A percentile compares a stretch with the other conserved stretches of the same genome.
phyloP scores from a whole-genome alignment of 2,329 filamentous ascomycete species.

The Metarhizium album region DNA sequence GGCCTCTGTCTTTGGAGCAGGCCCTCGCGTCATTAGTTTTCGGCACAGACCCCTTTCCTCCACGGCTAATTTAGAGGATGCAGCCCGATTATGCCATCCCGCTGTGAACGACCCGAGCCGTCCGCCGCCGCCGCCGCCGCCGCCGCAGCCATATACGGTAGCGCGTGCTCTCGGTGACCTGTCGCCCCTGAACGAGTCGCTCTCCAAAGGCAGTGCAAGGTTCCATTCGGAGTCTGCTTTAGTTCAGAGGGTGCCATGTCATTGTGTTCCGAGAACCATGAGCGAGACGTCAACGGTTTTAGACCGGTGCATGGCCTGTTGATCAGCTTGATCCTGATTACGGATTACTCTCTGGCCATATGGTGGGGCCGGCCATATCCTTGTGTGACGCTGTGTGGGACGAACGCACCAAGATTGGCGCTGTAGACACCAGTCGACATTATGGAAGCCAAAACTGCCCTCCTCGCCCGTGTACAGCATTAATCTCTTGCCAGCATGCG shows the following conservation, averaged over 20 bases:
- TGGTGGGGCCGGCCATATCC: conserved; percentile 7
- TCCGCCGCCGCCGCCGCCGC: conserved; percentile 8
- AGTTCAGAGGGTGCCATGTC: neutral
- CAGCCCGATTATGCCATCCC: conserved; percentile 3
- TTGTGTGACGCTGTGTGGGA: conserved; percentile 11
- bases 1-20: neutral
- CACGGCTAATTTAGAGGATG: neutral
- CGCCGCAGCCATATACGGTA: conserved; percentile 1
- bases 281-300: too few species aligned
- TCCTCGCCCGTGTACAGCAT: too few species aligned
- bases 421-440: neutral
- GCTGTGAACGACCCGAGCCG: conserved; percentile 8
- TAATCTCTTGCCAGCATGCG: too few species aligned
- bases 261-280: neutral
- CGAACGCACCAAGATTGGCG: conserved; percentile 10
- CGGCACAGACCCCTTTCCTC: neutral
- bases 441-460: neutral
- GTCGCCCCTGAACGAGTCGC: neutral
- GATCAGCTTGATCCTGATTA: neutral
- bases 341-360: conserved; percentile 7
- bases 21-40: neutral
- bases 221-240: neutral
- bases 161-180: neutral
- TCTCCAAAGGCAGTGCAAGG: neutral
- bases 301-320: neutral